These are phyloP conservation scores for Dryas alaskensis DNA, from an alignment of 306 rosid genomes.

Conservation along the genomic window DNA sequence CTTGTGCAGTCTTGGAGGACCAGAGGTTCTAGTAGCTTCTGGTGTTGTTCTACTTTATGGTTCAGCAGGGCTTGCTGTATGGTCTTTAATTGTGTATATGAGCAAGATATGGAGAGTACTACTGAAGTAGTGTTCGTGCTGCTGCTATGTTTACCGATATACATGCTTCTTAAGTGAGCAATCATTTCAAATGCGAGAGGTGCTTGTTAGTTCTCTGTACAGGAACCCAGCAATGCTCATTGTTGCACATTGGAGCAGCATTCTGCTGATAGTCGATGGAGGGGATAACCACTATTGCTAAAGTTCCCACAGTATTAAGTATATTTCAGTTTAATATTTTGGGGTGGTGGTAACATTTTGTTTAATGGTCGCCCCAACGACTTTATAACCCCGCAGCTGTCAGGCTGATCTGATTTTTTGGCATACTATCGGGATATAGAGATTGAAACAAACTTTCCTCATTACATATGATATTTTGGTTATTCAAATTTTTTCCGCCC, in stretches of 20 bases:
- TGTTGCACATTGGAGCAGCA: constrained; percentile 21
- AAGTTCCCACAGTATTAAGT: constrained; percentile 6
- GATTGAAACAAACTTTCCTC: constrained; percentile 16
- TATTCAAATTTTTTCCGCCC: constrained; percentile 10
- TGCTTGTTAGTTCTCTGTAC: constrained; percentile 10
- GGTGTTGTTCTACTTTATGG: constrained; percentile 82
- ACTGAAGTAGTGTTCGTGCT: constrained; percentile 47
- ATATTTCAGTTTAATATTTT: constrained; percentile 4
- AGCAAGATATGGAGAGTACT: constrained; percentile 82
- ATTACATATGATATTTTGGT: constrained; percentile 9
- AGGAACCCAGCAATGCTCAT: constrained; percentile 19
- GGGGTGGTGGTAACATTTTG: constrained; percentile 10
- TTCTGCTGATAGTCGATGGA: constrained; percentile 23
- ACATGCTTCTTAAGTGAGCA: constrained; percentile 20
- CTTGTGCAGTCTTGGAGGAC: constrained; percentile 68
- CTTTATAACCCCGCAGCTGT: constrained; percentile 11
- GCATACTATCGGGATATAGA: constrained; percentile 17
- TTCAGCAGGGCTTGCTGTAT: constrained; percentile 94
- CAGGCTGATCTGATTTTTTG: constrained; percentile 20
- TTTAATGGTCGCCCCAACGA: constrained; percentile 9
- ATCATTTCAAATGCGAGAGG: not conserved
- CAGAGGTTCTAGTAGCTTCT: constrained; percentile 56
- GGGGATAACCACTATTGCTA: constrained; percentile 6
- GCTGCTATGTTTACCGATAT: constrained; percentile 13
- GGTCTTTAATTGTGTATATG: constrained; percentile 86